Evolutionary conservation across 176 grass and related monocot species (phyloP).

Genomic region (Ampelocalamus luodianensis): DNA sequence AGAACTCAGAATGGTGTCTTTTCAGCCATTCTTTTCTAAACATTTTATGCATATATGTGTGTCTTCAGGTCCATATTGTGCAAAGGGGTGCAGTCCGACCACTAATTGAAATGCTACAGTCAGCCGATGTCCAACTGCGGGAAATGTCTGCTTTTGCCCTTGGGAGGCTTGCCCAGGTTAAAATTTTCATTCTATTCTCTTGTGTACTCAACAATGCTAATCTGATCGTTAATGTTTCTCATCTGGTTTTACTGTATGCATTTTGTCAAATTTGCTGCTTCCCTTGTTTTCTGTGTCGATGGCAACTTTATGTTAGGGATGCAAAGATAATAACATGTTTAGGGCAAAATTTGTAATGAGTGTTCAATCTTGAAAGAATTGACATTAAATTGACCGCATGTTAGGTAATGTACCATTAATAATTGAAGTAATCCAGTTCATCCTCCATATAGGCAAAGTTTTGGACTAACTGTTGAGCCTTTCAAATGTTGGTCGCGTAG

Average conservation of each 20-base stretch:
- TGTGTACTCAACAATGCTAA: conserved; percentile 1
- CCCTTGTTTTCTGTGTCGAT: background rate
- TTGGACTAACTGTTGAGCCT: background rate
- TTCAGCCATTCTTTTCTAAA: conserved; percentile 17
- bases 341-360: background rate
- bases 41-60: conserved; percentile 29
- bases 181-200: conserved; percentile 25
- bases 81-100: conserved; percentile 91
- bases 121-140: conserved; percentile 85
- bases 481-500: conserved; percentile 10
- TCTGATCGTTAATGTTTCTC: conserved; percentile 28
- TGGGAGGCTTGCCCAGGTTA: conserved; percentile 98
- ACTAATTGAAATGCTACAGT: conserved; percentile 97
- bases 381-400: background rate
- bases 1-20: conserved; percentile 1
- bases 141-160: conserved; percentile 99
- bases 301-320: background rate
- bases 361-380: conserved; percentile 1
- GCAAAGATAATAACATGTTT: background rate
- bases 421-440: background rate
- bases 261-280: conserved; percentile 10
- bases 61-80: conserved; percentile 94
- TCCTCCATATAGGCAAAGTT: background rate
- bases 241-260: conserved; percentile 2
- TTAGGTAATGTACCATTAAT: background rate